These are phyloP conservation scores for Nicotiana sylvestris DNA, from an alignment of 257 asterid species.

Conservation along the genomic window DNA sequence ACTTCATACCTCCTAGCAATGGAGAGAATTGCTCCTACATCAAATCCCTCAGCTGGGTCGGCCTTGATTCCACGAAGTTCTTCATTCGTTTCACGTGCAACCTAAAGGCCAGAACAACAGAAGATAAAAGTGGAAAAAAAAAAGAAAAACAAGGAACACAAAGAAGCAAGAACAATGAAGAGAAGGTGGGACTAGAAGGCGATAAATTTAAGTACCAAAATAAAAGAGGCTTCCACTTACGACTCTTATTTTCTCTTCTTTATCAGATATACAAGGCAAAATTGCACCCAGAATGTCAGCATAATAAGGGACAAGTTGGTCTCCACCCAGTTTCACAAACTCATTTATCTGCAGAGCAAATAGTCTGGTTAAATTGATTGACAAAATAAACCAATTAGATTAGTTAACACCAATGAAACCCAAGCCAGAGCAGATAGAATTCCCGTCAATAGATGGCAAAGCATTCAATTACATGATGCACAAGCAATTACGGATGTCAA, in stretches of 20 bases:
- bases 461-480: slow-evolving; percentile 5
- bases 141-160: background rate
- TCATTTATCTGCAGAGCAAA: slow-evolving; percentile 68
- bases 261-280: slow-evolving; percentile 95
- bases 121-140: background rate
- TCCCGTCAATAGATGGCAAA: too few species aligned
- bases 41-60: slow-evolving; percentile 81
- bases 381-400: too few species aligned
- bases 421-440: too few species aligned
- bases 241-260: slow-evolving; percentile 95
- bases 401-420: too few species aligned
- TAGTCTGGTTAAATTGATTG: slow-evolving; percentile 15
- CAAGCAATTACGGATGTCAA: slow-evolving; percentile 8
- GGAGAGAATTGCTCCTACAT: slow-evolving; percentile 81
- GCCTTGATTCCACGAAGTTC: slow-evolving; percentile 86
- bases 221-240: slow-evolving; percentile 41
- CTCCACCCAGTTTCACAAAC: slow-evolving; percentile 99
- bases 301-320: slow-evolving; percentile 94
- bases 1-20: slow-evolving; percentile 72
- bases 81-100: slow-evolving; percentile 96
- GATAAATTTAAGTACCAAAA: background rate
- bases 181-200: background rate
- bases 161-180: background rate
- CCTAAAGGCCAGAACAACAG: slow-evolving; percentile 35
- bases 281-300: slow-evolving; percentile 98